Evolutionary conservation across 805 yeast species (phyloP).

Genomic region (Suhomyces sp.): DNA sequence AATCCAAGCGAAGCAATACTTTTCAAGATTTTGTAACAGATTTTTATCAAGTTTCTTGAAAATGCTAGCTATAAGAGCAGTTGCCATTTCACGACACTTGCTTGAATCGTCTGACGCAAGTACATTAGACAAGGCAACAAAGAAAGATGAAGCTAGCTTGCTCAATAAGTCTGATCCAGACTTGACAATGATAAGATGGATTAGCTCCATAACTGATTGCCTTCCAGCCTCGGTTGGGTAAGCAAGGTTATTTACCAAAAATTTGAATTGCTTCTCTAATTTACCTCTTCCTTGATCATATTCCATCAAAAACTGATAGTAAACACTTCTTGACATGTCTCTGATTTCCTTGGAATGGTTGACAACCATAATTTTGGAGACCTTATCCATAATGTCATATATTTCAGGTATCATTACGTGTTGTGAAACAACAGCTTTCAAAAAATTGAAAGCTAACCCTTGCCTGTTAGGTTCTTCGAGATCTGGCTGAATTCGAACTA

Average conservation of each 20-base stretch:
- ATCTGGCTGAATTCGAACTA: conserved; percentile 78
- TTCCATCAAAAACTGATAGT: conserved; percentile 83
- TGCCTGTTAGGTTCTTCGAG: conserved; percentile 87
- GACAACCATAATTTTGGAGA: conserved; percentile 84
- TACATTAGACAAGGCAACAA: conserved; percentile 77
- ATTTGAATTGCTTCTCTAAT: conserved; percentile 77
- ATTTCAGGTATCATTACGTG: conserved; percentile 81
- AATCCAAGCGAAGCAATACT: conserved; percentile 61
- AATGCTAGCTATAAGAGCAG: conserved; percentile 55
- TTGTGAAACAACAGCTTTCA: conserved; percentile 73
- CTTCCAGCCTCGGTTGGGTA: conserved; percentile 88
- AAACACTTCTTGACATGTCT: conserved; percentile 79
- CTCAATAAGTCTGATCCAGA: conserved; percentile 58
- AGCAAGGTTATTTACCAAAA: conserved; percentile 73
- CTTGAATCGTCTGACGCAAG: conserved; percentile 74
- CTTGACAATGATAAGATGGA: conserved; percentile 67
- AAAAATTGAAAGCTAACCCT: conserved; percentile 81
- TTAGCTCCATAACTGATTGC: conserved; percentile 84
- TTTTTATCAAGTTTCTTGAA: conserved; percentile 46
- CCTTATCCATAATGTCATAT: conserved; percentile 81
- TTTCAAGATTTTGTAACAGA: conserved; percentile 38
- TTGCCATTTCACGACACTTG: conserved; percentile 82
- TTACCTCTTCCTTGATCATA: conserved; percentile 91
- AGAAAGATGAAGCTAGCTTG: conserved; percentile 71
- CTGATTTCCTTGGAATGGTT: conserved; percentile 81